Percentiles rank a stretch among this genome's conserved stretches.
Evolutionary conservation across 2,329 filamentous ascomycete species (phyloP).

Genomic region (Colletotrichum cuscutae): DNA sequence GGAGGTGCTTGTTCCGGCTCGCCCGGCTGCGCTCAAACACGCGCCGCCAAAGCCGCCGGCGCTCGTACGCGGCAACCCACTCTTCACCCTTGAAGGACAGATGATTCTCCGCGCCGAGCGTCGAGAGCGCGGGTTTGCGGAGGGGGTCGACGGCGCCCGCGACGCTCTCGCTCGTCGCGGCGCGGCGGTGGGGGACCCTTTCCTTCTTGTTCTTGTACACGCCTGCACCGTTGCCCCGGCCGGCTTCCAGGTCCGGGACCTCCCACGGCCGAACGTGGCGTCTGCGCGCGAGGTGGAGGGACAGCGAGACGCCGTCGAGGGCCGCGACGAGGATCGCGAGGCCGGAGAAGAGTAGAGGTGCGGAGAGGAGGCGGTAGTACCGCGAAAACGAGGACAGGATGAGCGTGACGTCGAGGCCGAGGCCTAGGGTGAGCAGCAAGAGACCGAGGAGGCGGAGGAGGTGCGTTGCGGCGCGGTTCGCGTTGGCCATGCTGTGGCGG

Average conservation of each 20-base stretch:
- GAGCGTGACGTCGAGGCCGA: conserved; percentile 45
- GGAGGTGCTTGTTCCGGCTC: conserved; percentile 40
- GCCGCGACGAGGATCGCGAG: conserved; percentile 46
- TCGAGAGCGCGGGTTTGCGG: conserved; percentile 37
- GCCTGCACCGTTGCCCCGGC: conserved; percentile 30
- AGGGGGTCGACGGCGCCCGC: conserved; percentile 37
- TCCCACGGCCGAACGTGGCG: conserved; percentile 54
- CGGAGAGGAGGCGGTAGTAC: conserved; percentile 42
- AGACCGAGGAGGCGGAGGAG: conserved; percentile 42
- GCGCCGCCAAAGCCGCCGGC: conserved; percentile 35
- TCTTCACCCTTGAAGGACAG: conserved; percentile 36
- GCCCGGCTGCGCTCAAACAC: conserved; percentile 38
- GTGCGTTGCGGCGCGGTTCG: conserved; percentile 46
- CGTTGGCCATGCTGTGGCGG: conserved; percentile 49
- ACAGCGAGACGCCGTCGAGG: conserved; percentile 49
- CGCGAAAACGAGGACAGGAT: conserved; percentile 43
- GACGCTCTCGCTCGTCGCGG: conserved; percentile 30
- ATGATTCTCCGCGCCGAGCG: conserved; percentile 41
- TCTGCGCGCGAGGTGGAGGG: conserved; percentile 43
- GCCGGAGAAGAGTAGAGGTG: conserved; percentile 49
- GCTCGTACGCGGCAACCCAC: conserved; percentile 38
- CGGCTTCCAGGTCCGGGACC: conserved; percentile 42
- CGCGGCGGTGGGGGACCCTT: conserved; percentile 19
- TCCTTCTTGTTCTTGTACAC: neutral
- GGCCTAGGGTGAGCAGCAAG: conserved; percentile 38